phyloP scores from a whole-genome alignment of 1,139 yeast genomes.

The Lodderomyces elongisporus region DNA sequence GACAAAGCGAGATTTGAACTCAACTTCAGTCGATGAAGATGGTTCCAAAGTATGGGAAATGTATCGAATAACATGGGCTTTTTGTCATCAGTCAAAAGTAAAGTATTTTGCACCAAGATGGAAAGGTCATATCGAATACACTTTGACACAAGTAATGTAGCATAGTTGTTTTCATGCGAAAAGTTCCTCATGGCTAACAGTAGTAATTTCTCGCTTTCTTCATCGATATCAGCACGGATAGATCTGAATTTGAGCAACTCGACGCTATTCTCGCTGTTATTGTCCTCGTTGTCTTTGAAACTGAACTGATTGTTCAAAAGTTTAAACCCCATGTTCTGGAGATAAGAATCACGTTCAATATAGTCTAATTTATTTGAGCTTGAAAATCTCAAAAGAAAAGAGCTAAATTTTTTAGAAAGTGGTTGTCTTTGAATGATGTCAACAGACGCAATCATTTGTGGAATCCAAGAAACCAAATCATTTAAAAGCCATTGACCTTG shows the following conservation, averaged over 20 bases:
- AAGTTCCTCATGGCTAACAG: slow-evolving; percentile 15
- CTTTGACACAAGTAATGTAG: slow-evolving; percentile 40
- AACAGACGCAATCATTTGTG: slow-evolving; percentile 26
- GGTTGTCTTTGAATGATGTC: slow-evolving; percentile 5
- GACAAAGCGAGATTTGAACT: slow-evolving; percentile 36
- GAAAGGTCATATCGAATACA: slow-evolving; percentile 54
- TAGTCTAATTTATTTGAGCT: not conserved
- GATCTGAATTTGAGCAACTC: slow-evolving; percentile 28
- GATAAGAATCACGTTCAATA: slow-evolving; percentile 2
- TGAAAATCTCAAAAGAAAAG: too few relatives aligned
- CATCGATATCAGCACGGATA: slow-evolving; percentile 32
- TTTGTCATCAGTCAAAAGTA: slow-evolving; percentile 33
- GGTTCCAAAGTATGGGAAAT: slow-evolving; percentile 45
- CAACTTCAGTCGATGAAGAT: slow-evolving; percentile 28
- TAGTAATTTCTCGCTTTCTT: slow-evolving; percentile 21
- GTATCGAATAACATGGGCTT: slow-evolving; percentile 40
- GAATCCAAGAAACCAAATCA: slow-evolving; percentile 43
- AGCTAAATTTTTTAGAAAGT: too few relatives aligned
- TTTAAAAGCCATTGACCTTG: slow-evolving; percentile 12
- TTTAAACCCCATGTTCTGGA: slow-evolving; percentile 13
- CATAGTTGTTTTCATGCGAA: slow-evolving; percentile 15
- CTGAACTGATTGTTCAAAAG: slow-evolving; percentile 13
- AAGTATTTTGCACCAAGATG: slow-evolving; percentile 51
- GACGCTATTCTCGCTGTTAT: slow-evolving; percentile 15
- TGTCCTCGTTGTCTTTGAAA: slow-evolving; percentile 5